Base-by-base conservation (phyloP, 495 filamentous ascomycete species). In the Neurospora sp. region DNA sequence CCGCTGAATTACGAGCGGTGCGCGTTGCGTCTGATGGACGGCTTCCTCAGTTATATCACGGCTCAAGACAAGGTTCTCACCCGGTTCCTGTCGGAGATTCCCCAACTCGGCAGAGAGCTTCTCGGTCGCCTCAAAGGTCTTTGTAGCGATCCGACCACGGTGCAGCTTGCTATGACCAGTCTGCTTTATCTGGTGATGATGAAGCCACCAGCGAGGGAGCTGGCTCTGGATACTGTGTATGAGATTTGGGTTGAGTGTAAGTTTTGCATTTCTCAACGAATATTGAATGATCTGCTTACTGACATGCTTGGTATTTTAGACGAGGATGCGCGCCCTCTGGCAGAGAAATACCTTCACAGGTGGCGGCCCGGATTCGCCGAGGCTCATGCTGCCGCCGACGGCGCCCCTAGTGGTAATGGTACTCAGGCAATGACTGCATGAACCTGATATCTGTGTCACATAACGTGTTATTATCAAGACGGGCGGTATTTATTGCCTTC, bases 61-160 rank as follows among this genome's bases (percentile, higher is more conserved):
- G 86, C 89, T 36, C 90, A 91, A 71, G 96, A 99, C 80, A 96
- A 94, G 79, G 86, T 94, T 39, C 83, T 98, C 36, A 94, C 96
- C 54, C 88, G 94, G 40, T 96, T 98, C 80, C 85, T 99, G 13
- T 93, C 93, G 39, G 96, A 99, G 81, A 90, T 98, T 69, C 96
- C 96, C 0, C 91, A 91, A 42, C 84, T 99, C 38, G 92, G 88
- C 31, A 77, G 84, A 28, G 83, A 87, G 13, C 86, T 98, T 73
- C 86, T 97, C 17, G 85, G 90, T 38, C 86, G 92, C 71, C 88
- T 98, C 59, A 92, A 93, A 80, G 88, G 87, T 70, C 85, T 99
- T 24, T 97, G 96, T 42, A 88, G 89, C 78, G 94, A 99, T 83
- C 96, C 96, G 3, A 94, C 95, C 79, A 88, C 85, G 45, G 81